Base-by-base conservation (phyloP, 768 basidiomycete genomes). In the Boletus tylopilopsis region DNA sequence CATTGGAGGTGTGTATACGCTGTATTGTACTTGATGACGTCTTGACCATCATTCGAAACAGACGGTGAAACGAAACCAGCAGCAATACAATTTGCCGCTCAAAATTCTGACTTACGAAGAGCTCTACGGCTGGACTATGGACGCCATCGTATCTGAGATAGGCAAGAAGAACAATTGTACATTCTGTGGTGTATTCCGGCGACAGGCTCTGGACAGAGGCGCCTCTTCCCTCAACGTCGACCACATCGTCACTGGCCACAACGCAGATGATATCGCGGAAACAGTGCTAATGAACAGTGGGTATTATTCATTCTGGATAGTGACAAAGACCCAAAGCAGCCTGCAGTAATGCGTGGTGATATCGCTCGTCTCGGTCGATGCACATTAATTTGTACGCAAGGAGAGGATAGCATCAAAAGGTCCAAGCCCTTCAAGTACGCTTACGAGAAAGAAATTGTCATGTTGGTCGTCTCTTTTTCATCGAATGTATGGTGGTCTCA, bases 371-470 rank as follows among this genome's bases (percentile, higher is more conserved):
- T 99, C 12, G 90, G 91, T 4, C 79, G 96, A 44, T 98, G 96
- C 69, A 98, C 95, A 1, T 76, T 84, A 33, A 94, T 99, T 52
- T 95, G 92, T 50, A 99, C 96, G 0, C 85, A 93, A 65, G 93
- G 93, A 34, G 95, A 96, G 66, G 93, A 96, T 61, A 94, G 93
- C 2, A 97, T 98, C 66, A 91, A 85, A 67, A 81, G 96, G 49
- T 94, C 90, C 42, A 99, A 99, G 71, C 96, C 96, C n/a, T 98
- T 99, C 78, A 98, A 97, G 66, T 99, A 98, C 63, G 87, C 93
- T 0, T 98, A 98, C 61, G 96, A 99, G 73, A 99, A 99, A 71
- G 96, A 99, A 72, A 98, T 99, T 27, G 96, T 99, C 54, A 98
- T 99, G 96, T 92, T 57, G 55, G 80, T 69, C 35, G 18, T 40